These are phyloP conservation scores for Sugiyamaella boreocaroliniensis DNA, from an alignment of 805 yeast genomes.

Conservation along the genomic window DNA sequence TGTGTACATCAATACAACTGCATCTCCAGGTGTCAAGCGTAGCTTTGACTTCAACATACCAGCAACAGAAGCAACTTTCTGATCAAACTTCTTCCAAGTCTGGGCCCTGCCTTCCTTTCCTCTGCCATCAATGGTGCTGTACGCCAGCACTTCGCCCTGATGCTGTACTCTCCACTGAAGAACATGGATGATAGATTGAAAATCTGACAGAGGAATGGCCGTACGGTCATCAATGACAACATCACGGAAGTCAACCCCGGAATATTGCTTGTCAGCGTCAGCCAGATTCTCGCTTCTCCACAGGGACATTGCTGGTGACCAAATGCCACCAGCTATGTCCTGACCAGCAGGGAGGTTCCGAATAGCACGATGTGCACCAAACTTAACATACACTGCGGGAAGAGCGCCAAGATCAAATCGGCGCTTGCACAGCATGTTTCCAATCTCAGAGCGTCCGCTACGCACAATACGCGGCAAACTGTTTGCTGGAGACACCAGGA, in stretches of 20 bases:
- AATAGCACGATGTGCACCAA: constrained; percentile 58
- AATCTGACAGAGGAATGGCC: constrained; percentile 65
- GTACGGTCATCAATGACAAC: constrained; percentile 74
- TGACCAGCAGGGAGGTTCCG: constrained; percentile 65
- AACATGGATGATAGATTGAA: constrained; percentile 62
- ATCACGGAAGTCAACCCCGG: constrained; percentile 74
- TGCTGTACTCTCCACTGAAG: constrained; percentile 70
- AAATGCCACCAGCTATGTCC: constrained; percentile 72
- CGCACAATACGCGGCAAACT: constrained; percentile 76
- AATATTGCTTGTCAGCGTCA: constrained; percentile 66
- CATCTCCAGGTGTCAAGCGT: constrained; percentile 57
- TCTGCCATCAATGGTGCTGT: constrained; percentile 36
- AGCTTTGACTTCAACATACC: constrained; percentile 63
- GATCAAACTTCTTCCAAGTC: constrained; percentile 80
- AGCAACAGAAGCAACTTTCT: constrained; percentile 67
- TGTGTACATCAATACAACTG: constrained; percentile 75
- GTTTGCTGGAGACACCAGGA: constrained; percentile 71
- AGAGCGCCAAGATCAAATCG: constrained; percentile 73
- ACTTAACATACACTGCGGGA: constrained; percentile 74
- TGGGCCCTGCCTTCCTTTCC: constrained; percentile 45
- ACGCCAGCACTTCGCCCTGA: constrained; percentile 77
- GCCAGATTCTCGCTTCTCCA: constrained; percentile 53
- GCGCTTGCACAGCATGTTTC: constrained; percentile 77
- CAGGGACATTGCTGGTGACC: constrained; percentile 73
- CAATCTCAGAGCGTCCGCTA: constrained; percentile 85